Base-by-base conservation (phyloP, 176 grass and related monocot genomes). In the Zea luxurians region DNA sequence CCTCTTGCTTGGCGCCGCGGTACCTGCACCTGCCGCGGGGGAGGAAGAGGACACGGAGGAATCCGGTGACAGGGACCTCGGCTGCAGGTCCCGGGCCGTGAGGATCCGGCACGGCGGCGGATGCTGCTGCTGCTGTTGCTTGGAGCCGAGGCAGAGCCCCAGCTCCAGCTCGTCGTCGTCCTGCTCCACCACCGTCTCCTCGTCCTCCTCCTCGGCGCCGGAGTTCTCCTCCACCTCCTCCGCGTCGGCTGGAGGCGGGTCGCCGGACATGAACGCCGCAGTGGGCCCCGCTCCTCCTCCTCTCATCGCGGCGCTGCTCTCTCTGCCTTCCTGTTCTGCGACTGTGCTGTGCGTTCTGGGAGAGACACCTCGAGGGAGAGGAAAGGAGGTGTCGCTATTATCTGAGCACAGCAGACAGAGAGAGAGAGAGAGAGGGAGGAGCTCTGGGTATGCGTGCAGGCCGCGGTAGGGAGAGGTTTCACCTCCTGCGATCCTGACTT, bases 121-220 rank as follows among this genome's bases (percentile, higher is more conserved):
- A 37, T 70, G 4, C 48, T 66, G 76, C 64, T 70, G 75, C 63
- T 87, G 79, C 43, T 72, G 77, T 61, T 88, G 90, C 76, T 70
- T 92, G 64, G 85, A 86, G 18, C 87, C 87, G 10, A 96, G 86
- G 78, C 82, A 88, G 71, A 96, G 77, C 47, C 90, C 90, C 21
- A 92, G 82, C 87, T 90, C 93, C 54, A 92, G 85, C 72, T 53
- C 76, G 76, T 78, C 75, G 2, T 78, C 62, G 16, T 71, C 55
- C 18, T 74, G 64, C 11, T 75, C 70, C 64, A 78, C 10, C 59
- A 79, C 80, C 61, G 54, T 10, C 21, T 83, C 80, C 61, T 71
- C 38, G n/a, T 59, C 65, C 12, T 84, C 70, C 48, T 82, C 80
- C 72, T 82, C 86, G 3, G 17, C 78, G 27, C 61, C 48, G 10